phyloP scores from a whole-genome alignment of 257 asterid species.

The Ophiorrhiza pumila region DNA sequence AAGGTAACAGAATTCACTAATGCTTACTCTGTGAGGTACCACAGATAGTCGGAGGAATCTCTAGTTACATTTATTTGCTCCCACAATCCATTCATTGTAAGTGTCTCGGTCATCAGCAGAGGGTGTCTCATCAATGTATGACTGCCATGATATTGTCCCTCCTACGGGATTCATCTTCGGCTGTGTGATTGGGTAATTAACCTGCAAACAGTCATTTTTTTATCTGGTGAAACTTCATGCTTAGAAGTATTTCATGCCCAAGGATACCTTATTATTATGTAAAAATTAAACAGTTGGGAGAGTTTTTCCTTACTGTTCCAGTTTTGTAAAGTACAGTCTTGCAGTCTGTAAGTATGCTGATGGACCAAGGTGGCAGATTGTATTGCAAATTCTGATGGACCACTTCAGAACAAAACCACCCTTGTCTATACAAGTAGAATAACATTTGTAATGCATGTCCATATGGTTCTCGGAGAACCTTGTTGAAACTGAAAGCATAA shows the following conservation, averaged over 20 bases:
- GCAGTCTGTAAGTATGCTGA: constrained; percentile 95
- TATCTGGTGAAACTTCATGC: neutral
- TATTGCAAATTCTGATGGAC: constrained; percentile 60
- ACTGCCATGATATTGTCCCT: constrained; percentile 61
- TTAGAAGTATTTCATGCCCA: neutral
- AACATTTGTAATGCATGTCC: constrained; percentile 10
- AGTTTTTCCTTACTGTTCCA: constrained; percentile 53
- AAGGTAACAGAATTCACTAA: constrained; percentile 11
- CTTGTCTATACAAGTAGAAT: constrained; percentile 35
- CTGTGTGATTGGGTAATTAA: constrained; percentile 42
- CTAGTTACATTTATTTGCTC: constrained; percentile 77
- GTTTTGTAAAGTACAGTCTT: constrained; percentile 78
- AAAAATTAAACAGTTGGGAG: neutral
- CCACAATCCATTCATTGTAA: constrained; percentile 48
- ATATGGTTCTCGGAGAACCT: constrained; percentile 1
- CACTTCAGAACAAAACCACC: constrained; percentile 66
- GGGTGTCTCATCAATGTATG: constrained; percentile 65
- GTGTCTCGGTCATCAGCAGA: constrained; percentile 56
- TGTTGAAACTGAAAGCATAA: neutral
- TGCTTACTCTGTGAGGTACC: constrained; percentile 90
- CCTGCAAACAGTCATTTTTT: constrained; percentile 35
- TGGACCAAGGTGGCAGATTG: constrained; percentile 90
- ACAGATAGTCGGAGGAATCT: constrained; percentile 80
- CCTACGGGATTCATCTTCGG: constrained; percentile 53
- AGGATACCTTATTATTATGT: neutral